Percentiles rank a stretch among this genome's conserved stretches.
These are phyloP conservation scores for Waltergamsia citrina DNA, from an alignment of 2,329 filamentous ascomycete species.

Conservation along the genomic window DNA sequence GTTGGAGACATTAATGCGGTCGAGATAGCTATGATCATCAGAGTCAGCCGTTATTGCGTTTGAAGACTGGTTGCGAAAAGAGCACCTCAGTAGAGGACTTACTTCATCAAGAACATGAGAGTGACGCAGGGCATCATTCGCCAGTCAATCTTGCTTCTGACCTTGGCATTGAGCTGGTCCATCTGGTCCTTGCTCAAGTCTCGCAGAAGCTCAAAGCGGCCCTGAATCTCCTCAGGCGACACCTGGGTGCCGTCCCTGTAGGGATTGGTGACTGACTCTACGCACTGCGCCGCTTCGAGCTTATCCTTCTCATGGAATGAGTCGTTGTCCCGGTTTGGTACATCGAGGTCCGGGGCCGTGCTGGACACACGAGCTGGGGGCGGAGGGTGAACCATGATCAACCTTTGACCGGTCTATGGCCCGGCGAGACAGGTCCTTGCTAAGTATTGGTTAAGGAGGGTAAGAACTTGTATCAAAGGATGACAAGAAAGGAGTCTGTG, in stretches of 20 bases:
- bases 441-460: too few relatives aligned
- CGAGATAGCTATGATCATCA: slow-evolving; percentile 34
- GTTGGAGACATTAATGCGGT: slow-evolving; percentile 38
- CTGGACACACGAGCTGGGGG: background rate
- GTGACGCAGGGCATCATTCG: slow-evolving; percentile 18
- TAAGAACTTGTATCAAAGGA: too few relatives aligned
- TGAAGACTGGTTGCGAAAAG: too few relatives aligned
- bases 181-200: slow-evolving; percentile 6
- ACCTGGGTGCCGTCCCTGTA: slow-evolving; percentile 1
- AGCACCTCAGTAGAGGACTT: slow-evolving; percentile 4
- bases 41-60: background rate
- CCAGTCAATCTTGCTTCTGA: slow-evolving; percentile 19
- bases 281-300: background rate
- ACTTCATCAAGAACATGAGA: slow-evolving; percentile 17
- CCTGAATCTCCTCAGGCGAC: slow-evolving; percentile 6
- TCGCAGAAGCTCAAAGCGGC: slow-evolving; percentile 2
- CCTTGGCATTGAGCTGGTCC: slow-evolving; percentile 5
- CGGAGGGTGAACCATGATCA: background rate
- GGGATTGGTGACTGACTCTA: background rate
- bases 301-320: background rate
- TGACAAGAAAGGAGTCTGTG: too few relatives aligned
- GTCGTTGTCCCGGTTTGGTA: background rate
- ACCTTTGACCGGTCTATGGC: too few relatives aligned
- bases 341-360: background rate
- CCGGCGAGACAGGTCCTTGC: too few relatives aligned